A percentile compares a stretch with the other conserved stretches of the same genome.
phyloP scores from a whole-genome alignment of 2,329 filamentous ascomycete genomes.

The Aspergillus eucalypticola region DNA sequence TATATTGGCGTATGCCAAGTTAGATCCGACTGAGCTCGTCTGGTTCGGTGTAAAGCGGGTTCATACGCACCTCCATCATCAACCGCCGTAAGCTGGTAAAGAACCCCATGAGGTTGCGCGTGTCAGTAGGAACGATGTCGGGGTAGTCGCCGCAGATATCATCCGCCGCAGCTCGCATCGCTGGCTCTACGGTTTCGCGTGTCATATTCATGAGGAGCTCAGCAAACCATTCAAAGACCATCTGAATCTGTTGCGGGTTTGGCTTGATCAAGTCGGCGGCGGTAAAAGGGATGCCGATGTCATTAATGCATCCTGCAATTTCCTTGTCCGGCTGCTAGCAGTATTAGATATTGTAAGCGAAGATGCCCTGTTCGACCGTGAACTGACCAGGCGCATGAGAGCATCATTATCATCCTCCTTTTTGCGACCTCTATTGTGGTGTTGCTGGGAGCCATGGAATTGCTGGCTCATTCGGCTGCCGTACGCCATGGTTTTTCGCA shows the following conservation, averaged over 20 bases:
- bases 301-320: constrained; percentile 94
- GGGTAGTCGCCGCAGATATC: constrained; percentile 81
- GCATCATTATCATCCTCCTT: constrained; percentile 60
- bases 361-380: not conserved
- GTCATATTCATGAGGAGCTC: constrained; percentile 92
- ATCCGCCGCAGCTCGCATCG: constrained; percentile 88
- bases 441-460: constrained; percentile 50
- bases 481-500: constrained; percentile 46
- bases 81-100: constrained; percentile 80
- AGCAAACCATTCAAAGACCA: constrained; percentile 97
- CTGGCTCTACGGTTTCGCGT: constrained; percentile 87
- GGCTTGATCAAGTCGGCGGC: constrained; percentile 88
- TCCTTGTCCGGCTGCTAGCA: constrained; percentile 63
- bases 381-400: constrained; percentile 57
- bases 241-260: constrained; percentile 90
- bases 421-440: constrained; percentile 51
- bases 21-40: not conserved
- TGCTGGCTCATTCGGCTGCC: constrained; percentile 56
- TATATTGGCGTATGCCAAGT: constrained; percentile 36
- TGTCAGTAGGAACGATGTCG: constrained; percentile 82
- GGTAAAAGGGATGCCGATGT: constrained; percentile 89
- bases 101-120: constrained; percentile 93
- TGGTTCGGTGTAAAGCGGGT: not conserved
- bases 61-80: constrained; percentile 60
- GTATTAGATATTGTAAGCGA: constrained; percentile 11